Base-by-base conservation (phyloP, 2,329 filamentous ascomycete species). In the Colletotrichum phormii region DNA sequence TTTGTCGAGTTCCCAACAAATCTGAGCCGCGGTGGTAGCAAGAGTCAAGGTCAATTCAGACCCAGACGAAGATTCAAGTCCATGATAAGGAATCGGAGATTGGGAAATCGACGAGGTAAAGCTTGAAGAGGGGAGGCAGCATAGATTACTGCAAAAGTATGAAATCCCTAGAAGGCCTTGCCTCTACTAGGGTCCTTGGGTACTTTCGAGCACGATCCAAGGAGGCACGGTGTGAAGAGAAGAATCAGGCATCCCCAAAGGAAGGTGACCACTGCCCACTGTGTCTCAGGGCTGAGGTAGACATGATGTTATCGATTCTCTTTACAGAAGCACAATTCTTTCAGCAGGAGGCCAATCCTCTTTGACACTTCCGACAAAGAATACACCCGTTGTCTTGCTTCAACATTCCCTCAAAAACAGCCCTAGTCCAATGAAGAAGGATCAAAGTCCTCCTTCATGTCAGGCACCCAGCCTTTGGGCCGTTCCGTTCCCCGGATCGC, bases 391-490 rank as follows among this genome's bases (percentile, higher is more conserved):
- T 46, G 42, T 46, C 15, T 46, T 2, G n/a, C 49, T 24, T 53
- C 9, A 12, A 26, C 5, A 4, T 13, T 53, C n/a, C 2, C 8
- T 53, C 22, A 53, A 24, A 13, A 26, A 26, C 9, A 13, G 3
- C 8, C 15, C 53, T n/a, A 73, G 7, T 72, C 71, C 13, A 73
- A 42, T 0, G 68, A 71, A 9, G 58, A 63, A 9, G 68, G 68
- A 18, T 73, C 71, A 18, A 73, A 66, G 15, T 75, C 75, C 51
- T 82, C 81, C 13, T 79, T 80, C 79, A 94, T 82, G 79, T 98
- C 95, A 4, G 95, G 96, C 79, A 97, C 89, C 96, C 96, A 98
- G 0, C 96, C 96, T 79, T 93, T 94, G 0, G 96, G 96, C 74
- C 95, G 86, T 86, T 99, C 97, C 64, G 92, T 94, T 0, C 96